phyloP scores from a whole-genome alignment of 768 basidiomycete genomes.

The Lactifluus subvellereus region DNA sequence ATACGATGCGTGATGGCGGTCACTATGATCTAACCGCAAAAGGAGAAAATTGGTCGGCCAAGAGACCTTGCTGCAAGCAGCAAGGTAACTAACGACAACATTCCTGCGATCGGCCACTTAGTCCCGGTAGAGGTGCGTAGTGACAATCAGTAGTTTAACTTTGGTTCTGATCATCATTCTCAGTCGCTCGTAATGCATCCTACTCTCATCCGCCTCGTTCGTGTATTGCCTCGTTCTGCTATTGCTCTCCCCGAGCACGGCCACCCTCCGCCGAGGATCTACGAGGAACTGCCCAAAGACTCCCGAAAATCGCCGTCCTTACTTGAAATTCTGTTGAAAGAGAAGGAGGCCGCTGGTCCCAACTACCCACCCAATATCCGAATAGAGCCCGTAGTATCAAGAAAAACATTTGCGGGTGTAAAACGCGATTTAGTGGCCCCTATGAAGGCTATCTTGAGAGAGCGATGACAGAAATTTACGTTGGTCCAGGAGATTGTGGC shows the following conservation, averaged over 20 bases:
- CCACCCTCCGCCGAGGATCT: constrained; percentile 24
- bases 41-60: too few relatives aligned
- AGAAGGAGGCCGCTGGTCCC: constrained; percentile 35
- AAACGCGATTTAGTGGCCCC: constrained; percentile 35
- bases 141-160: not conserved
- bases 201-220: constrained; percentile 32
- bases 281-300: constrained; percentile 25
- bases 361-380: constrained; percentile 47
- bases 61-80: too few relatives aligned
- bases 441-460: constrained; percentile 36
- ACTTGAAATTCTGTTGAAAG: constrained; percentile 39
- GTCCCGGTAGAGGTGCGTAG: not conserved
- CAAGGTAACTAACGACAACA: not conserved
- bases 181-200: constrained; percentile 29
- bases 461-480: constrained; percentile 25
- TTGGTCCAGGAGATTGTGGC: not conserved
- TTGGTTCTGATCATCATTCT: not conserved
- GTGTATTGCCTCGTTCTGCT: constrained; percentile 35
- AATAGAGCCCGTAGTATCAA: constrained; percentile 42
- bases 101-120: not conserved
- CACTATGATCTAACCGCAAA: too few relatives aligned
- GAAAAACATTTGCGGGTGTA: constrained; percentile 37
- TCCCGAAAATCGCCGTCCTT: constrained; percentile 29
- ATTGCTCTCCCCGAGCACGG: constrained; percentile 27
- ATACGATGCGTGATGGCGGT: too few relatives aligned